Evolutionary conservation across 2,329 filamentous ascomycete genomes (phyloP), one percentile per base, ranked within the genome.

Genomic region (Colletotrichum nymphaeae): DNA sequence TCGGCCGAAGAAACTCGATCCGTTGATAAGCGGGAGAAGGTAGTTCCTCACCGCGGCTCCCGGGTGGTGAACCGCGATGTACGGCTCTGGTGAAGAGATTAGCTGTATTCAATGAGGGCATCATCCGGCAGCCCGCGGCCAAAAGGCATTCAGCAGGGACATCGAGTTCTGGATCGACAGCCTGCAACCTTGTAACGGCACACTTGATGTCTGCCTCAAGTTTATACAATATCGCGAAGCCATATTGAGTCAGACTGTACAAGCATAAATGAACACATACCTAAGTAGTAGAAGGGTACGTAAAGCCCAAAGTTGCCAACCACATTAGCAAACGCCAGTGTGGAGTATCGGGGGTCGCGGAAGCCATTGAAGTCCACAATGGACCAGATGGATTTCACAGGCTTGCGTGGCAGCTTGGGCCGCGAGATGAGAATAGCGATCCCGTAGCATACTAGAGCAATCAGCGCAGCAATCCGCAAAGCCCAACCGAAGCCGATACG

Each of bases 401-500:
- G 24, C 46, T 60, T 49, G 11, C 22, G 55, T 4, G 58, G 66
- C 46, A 35, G 28, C 82, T 86, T 85, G 52, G 66, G 35, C n/a
- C 52, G 59, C 19, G 66, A 57, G 30, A 84, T 80, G 3, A 75
- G 73, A 5, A 84, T 49, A 1, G 84, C 82, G 4, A 86, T 66
- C 12, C 77, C 67, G 49, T 82, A 79, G 28, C 84, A 78, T 4
- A 62, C 83, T 16, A 85, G 80, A 22, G 87, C 78, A 66, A 85
- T 75, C 67, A 87, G 84, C 28, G 80, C 85, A 14, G 87, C 80
- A 22, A 84, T 77, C 4, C 86, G 80, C 3, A 82, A 83, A 5
- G 87, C 83, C 88, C 88, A 90, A 55, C 81, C 80, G 78, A 91
- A 92, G 30, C 89, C 89, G 62, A 91, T 83, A n/a, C 78, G 78